Evolutionary conservation across 1,284 basidiomycete species (phyloP), one percentile per base, ranked within the genome.

Genomic region (Irpex lacteus): DNA sequence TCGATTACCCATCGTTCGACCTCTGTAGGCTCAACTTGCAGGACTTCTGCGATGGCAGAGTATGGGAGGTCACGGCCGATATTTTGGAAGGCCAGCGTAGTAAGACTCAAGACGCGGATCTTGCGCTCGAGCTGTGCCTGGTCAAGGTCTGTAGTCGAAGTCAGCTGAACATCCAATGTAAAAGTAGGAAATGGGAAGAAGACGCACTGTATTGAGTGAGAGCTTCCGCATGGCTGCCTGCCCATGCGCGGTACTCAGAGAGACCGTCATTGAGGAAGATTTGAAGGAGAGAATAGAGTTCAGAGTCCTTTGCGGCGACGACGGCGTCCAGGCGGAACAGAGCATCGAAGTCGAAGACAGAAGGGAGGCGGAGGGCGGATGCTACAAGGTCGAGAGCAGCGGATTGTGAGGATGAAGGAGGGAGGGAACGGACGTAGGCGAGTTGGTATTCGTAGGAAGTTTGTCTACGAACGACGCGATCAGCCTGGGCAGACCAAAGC

Each of bases 1-100:
- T 97, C 95, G 70, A 97, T 97, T 59, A 91, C 89, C 94, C 94
- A 97, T 71, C 86, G 88, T 75, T 98, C 96, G 34, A 98, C 94
- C 64, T 94, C 83, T 36, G 82, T 79, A 26, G 78, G 71, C 47
- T 89, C 84, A 9, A 96, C 84, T 65, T 89, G 84, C 54, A 97
- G 78, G 6, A 86, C 82, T 11, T 85, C 78, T 1, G 91, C 89
- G 61, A 97, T 86, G 70, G 86, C 85, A 18, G 85, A 74, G 76
- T 98, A 98, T 0, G 88, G 76, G 13, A 98, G 79, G 70, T 91
- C 87, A 61, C 88, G 85, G 19, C 93, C 91, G 58, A 94, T 82
- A 68, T 92, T 86, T 66, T 89, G 80, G 70, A 92, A 90, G 34
- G 87, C 92, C 34, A 97, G 82, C 1, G 92, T 87, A 7, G 93